Base-by-base conservation (phyloP, 2,329 filamentous ascomycete species). In the Fusarium sp. region DNA sequence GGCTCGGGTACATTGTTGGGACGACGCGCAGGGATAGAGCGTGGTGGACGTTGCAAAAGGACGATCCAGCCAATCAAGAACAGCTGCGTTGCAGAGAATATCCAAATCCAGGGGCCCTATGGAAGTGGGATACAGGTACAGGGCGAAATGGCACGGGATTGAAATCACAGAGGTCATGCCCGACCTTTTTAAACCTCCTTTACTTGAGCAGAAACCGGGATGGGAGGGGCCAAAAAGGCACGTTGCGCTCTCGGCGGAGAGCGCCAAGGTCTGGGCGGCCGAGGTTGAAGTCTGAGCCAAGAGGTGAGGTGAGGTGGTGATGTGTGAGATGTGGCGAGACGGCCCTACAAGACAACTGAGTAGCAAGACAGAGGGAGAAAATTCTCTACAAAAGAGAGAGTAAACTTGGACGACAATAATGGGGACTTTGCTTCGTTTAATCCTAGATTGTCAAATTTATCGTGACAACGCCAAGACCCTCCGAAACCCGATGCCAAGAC, bases 221-320 rank as follows among this genome's bases (percentile, higher is more conserved):
- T 58, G 47, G 53, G 42, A 47, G 51, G 60, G 53, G 35, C 49
- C 49, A 12, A 3, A 49, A 24, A 46, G 29, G 42, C 41, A 42
- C 67, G 64, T 61, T 60, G 58, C 61, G 56, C 50, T 42, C 53
- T 54, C 52, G 25, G 48, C 53, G 53, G 54, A 54, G 54, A 53
- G 61, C 51, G 68, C 68, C 68, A 70, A 70, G 68, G 52, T 44
- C 61, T 70, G 63, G 67, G 63, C 67, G 49, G 39, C 55, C 58
- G 43, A 58, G 50, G 58, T 46, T 44, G 57, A 53, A 41, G 52
- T 29, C 36, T 25, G 32, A 32, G 24, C 45, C 25, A 36, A 36
- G 10, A 45, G 19, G n/a, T n/a, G n/a, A n/a, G n/a, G n/a, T n/a
- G n/a, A n/a, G n/a, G 25, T 44, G 40, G 36, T 31, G 53, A 46